Evolutionary conservation across 2,329 filamentous ascomycete species (phyloP).

Genomic region (Beauveria sp.): DNA sequence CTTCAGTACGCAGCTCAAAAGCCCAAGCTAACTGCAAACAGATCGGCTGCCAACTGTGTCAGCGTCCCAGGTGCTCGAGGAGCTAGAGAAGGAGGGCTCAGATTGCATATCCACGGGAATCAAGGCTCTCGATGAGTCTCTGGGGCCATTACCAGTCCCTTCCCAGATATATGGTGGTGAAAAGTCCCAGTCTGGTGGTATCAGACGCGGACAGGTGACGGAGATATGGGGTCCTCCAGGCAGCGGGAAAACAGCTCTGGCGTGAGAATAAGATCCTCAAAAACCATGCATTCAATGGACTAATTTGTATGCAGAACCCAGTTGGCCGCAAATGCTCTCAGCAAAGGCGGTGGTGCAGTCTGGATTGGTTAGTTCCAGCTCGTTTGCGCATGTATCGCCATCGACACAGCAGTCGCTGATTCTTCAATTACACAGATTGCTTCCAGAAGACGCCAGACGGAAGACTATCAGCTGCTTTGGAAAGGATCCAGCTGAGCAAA

Average conservation of each 20-base stretch:
- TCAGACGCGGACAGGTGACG: slow-evolving; percentile 69
- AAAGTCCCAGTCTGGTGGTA: slow-evolving; percentile 39
- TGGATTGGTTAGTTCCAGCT: slow-evolving; percentile 65
- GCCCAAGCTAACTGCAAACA: slow-evolving; percentile 24
- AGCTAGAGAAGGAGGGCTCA: slow-evolving; percentile 43
- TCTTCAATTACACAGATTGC: slow-evolving; percentile 31
- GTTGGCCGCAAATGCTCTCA: slow-evolving; percentile 56
- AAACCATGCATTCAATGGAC: neutral
- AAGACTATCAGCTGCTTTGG: slow-evolving; percentile 22
- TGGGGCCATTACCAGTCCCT: slow-evolving; percentile 21
- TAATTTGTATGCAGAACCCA: slow-evolving; percentile 53
- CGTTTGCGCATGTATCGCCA: neutral
- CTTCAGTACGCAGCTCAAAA: neutral
- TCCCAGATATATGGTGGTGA: slow-evolving; percentile 4
- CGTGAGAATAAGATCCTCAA: slow-evolving; percentile 43
- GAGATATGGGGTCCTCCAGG: slow-evolving; percentile 87
- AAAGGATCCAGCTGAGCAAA: slow-evolving; percentile 14
- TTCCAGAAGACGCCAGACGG: slow-evolving; percentile 32
- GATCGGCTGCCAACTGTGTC: slow-evolving; percentile 72
- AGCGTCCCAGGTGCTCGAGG: slow-evolving; percentile 62
- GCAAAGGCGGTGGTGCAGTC: slow-evolving; percentile 54
- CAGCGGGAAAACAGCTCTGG: slow-evolving; percentile 75
- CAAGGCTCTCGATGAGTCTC: slow-evolving; percentile 39
- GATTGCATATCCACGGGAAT: slow-evolving; percentile 51
- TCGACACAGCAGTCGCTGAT: neutral